Evolutionary conservation across 2,329 filamentous ascomycete genomes (phyloP).

Genomic region (Pseudocercospora fuligena): DNA sequence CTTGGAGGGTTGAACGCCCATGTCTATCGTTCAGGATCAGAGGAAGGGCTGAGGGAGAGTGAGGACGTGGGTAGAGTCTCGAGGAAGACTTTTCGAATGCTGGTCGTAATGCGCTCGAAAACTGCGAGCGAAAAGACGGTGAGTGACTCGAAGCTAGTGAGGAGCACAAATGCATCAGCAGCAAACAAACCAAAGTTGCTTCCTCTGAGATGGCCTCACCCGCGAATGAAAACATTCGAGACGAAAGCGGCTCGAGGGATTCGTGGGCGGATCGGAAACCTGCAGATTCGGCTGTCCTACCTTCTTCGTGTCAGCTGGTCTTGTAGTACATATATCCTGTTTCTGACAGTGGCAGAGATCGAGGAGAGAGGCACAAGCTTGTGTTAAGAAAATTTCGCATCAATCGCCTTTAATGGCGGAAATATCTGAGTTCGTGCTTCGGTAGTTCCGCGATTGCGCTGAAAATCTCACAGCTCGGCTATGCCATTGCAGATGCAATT

Average conservation of each 20-base stretch:
- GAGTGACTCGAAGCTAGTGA: neutral
- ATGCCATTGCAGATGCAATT: neutral
- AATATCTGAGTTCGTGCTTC: neutral
- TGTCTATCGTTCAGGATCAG: constrained; percentile 12
- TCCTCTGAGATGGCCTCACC: neutral
- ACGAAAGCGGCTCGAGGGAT: neutral
- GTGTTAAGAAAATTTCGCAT: neutral
- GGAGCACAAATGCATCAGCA: constrained; percentile 2
- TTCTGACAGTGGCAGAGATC: neutral
- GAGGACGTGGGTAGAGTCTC: neutral
- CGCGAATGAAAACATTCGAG: constrained; percentile 4
- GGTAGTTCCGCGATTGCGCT: neutral
- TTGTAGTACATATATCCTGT: neutral
- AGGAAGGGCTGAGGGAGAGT: neutral
- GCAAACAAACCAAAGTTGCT: neutral
- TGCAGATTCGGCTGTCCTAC: constrained; percentile 6
- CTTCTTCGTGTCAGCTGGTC: constrained; percentile 1
- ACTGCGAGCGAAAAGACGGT: neutral
- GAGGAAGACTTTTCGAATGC: neutral
- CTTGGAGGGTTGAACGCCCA: constrained; percentile 36
- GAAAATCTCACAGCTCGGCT: neutral
- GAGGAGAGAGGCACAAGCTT: neutral
- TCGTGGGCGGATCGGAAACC: neutral
- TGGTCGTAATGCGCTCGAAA: neutral
- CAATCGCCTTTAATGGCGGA: neutral